These are phyloP conservation scores for Jasminum sambac DNA, from an alignment of 257 asterid species.

Conservation along the genomic window DNA sequence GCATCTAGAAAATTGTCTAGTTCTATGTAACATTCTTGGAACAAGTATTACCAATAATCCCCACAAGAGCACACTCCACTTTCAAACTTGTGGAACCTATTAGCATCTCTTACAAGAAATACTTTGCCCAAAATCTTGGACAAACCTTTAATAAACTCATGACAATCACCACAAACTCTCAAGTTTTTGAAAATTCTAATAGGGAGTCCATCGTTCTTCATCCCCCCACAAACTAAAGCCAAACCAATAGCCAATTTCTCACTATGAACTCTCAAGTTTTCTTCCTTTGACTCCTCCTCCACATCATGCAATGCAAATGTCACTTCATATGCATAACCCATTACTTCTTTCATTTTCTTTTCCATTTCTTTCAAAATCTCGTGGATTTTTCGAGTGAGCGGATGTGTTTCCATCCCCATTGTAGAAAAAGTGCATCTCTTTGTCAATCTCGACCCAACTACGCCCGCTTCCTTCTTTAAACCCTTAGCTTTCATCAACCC, in stretches of 20 bases:
- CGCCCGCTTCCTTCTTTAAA: slow-evolving; percentile 53
- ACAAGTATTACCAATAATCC: slow-evolving; percentile 40
- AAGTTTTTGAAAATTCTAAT: slow-evolving; percentile 46
- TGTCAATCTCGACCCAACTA: slow-evolving; percentile 57
- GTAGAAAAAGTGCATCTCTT: slow-evolving; percentile 49
- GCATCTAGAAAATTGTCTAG: not conserved
- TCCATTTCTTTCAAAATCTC: slow-evolving; percentile 42
- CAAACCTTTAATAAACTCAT: slow-evolving; percentile 50
- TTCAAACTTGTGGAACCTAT: slow-evolving; percentile 51
- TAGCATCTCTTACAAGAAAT: slow-evolving; percentile 49
- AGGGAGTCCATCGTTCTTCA: slow-evolving; percentile 31
- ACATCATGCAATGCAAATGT: slow-evolving; percentile 52
- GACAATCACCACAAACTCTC: slow-evolving; percentile 61
- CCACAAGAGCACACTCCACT: slow-evolving; percentile 48
- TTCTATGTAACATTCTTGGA: no score
- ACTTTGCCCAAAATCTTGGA: slow-evolving; percentile 40
- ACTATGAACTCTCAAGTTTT: slow-evolving; percentile 50
- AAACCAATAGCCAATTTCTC: slow-evolving; percentile 55
- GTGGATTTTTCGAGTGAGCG: slow-evolving; percentile 34
- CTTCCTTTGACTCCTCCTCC: slow-evolving; percentile 49
- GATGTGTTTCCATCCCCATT: slow-evolving; percentile 46
- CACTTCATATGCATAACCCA: slow-evolving; percentile 39
- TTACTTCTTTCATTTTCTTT: slow-evolving; percentile 37
- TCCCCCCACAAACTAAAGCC: slow-evolving; percentile 36
- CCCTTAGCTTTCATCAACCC: slow-evolving; percentile 44